A percentile compares a stretch with the other conserved stretches of the same genome.
phyloP scores from a whole-genome alignment of 768 basidiomycete genomes.

The Xanthoconium purpureum region DNA sequence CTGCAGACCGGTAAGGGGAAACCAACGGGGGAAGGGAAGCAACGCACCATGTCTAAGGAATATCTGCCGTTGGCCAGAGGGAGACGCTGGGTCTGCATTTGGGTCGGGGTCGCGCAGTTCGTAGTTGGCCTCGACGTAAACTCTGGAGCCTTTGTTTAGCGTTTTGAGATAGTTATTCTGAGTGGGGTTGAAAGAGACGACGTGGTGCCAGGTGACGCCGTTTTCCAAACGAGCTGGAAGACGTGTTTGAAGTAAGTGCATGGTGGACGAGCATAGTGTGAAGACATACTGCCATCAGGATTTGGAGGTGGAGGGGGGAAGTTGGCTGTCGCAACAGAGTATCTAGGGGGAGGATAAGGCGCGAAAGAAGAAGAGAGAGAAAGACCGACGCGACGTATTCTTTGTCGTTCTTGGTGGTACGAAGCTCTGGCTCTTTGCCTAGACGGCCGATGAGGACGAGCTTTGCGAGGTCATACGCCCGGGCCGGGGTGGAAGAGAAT shows the following conservation, averaged over 20 bases:
- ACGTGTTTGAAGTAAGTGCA: not conserved
- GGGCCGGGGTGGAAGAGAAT: conserved; percentile 59
- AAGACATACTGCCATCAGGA: conserved; percentile 56
- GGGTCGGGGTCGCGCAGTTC: conserved; percentile 73
- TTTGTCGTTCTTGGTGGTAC: conserved; percentile 66
- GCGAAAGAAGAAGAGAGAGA: not conserved
- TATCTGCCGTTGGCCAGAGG: conserved; percentile 76
- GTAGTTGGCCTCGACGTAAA: conserved; percentile 78
- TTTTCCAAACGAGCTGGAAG: conserved; percentile 49
- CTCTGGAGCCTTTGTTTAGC: conserved; percentile 66
- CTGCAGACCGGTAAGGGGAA: conserved; percentile 34
- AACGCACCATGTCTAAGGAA: conserved; percentile 74
- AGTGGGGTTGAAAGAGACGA: conserved; percentile 66
- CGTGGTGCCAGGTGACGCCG: conserved; percentile 69
- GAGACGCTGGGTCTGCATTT: conserved; percentile 60
- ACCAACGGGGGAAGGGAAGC: not conserved
- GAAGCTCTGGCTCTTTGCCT: conserved; percentile 66
- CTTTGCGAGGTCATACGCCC: conserved; percentile 65
- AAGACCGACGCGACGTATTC: conserved; percentile 70
- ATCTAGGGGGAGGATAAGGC: conserved; percentile 41
- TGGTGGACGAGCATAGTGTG: not conserved
- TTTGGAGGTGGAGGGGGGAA: conserved; percentile 54
- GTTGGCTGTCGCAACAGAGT: conserved; percentile 73
- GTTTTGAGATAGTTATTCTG: conserved; percentile 63
- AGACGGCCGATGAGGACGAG: conserved; percentile 75